Conservation (phyloP, 306 rosid species). For the Vigna angularis region DNA sequence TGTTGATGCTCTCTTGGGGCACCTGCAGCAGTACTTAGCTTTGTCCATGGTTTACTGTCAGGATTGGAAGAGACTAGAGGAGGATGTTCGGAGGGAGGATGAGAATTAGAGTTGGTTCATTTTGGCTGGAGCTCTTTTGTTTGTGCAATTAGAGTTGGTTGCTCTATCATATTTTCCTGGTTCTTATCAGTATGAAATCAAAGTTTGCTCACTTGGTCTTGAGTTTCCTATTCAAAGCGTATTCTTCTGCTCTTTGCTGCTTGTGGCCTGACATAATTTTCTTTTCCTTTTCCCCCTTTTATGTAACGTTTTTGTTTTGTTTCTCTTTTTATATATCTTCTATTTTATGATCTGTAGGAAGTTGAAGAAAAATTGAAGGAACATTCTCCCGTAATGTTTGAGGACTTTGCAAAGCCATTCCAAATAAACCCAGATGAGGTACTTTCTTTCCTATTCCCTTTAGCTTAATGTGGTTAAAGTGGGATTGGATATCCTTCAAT, state of each 20-base stretch:
- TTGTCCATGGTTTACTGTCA: background rate
- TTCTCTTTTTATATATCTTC: slow-evolving; percentile 24
- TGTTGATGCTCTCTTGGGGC: background rate
- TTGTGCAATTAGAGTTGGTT: background rate
- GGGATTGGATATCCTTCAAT: background rate
- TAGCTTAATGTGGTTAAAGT: slow-evolving; percentile 8
- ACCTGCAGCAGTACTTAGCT: background rate
- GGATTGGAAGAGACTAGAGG: background rate
- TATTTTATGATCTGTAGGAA: slow-evolving; percentile 58
- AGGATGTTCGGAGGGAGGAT: background rate
- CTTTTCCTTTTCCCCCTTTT: slow-evolving; percentile 19
- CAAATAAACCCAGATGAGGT: slow-evolving; percentile 83
- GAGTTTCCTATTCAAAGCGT: background rate
- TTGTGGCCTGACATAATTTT: slow-evolving; percentile 12
- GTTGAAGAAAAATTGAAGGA: slow-evolving; percentile 80
- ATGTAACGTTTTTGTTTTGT: slow-evolving; percentile 16
- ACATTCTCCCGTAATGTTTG: slow-evolving; percentile 83
- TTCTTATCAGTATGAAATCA: background rate
- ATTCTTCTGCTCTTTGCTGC: background rate
- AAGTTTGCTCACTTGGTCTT: background rate
- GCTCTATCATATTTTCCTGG: too few species aligned
- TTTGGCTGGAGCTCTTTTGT: background rate
- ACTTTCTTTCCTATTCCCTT: slow-evolving; percentile 40
- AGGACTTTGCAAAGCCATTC: slow-evolving; percentile 84
- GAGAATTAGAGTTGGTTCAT: too few species aligned